Percentiles rank a stretch among this genome's conserved stretches.
phyloP scores from a whole-genome alignment of 192 early-diverging fungal genomes.

The Podochytrium sp. region DNA sequence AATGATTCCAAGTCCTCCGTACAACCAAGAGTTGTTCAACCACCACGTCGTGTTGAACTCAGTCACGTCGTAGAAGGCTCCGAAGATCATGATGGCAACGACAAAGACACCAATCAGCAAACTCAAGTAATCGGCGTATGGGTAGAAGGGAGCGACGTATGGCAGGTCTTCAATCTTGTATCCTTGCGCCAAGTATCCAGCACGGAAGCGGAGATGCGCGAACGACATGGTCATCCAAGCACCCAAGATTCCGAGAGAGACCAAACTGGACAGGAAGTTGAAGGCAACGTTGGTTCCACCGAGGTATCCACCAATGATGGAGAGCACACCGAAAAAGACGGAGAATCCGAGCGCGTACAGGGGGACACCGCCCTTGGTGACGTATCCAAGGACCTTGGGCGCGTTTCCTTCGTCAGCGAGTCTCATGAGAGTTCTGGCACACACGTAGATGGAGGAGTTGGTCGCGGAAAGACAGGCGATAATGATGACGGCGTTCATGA shows the following conservation, averaged over 20 bases:
- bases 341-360: constrained; percentile 56
- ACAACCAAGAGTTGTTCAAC: constrained; percentile 12
- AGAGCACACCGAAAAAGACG: constrained; percentile 58
- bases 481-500: constrained; percentile 77
- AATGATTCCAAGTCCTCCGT: constrained; percentile 17
- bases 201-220: constrained; percentile 30
- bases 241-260: constrained; percentile 2
- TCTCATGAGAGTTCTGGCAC: constrained; percentile 64
- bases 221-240: constrained; percentile 32
- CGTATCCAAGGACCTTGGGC: constrained; percentile 54
- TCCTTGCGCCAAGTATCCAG: constrained; percentile 21
- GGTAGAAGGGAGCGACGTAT: constrained; percentile 28
- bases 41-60: constrained; percentile 8
- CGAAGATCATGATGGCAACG: constrained; percentile 3
- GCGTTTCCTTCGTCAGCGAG: constrained; percentile 67
- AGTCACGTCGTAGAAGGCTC: constrained; percentile 6
- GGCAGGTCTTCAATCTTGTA: constrained; percentile 11
- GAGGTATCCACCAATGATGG: constrained; percentile 57
- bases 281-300: constrained; percentile 49
- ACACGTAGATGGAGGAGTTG: constrained; percentile 77
- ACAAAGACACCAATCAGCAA: constrained; percentile 21
- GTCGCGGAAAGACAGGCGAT: constrained; percentile 72
- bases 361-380: constrained; percentile 63
- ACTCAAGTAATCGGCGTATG: constrained; percentile 14
- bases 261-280: constrained; percentile 38